Evolutionary conservation across 2,329 filamentous ascomycete genomes (phyloP).

Genomic region (Pseudogymnoascus sp.): DNA sequence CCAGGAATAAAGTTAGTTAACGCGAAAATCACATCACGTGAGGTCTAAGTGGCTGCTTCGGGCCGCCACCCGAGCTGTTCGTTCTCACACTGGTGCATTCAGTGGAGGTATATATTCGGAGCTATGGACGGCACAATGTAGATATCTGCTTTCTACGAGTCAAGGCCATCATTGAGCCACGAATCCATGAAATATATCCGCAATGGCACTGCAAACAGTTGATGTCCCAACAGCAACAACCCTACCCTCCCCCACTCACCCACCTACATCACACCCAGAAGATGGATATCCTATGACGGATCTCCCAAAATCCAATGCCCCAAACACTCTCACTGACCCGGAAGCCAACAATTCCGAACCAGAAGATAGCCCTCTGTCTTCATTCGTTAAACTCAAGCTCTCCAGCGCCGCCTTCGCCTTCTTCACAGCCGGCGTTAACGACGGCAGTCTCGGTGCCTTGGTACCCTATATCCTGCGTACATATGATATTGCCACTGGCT

Average conservation of each 20-base stretch:
- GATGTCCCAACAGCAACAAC: neutral
- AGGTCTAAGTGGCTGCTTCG: neutral
- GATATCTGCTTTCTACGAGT: neutral
- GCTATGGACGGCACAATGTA: constrained; percentile 1
- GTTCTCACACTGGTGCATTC: neutral
- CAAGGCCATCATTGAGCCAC: neutral
- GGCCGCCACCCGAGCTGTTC: neutral
- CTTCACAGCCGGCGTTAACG: constrained; percentile 58
- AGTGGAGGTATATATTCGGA: neutral
- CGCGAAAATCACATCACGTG: neutral
- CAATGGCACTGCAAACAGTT: constrained; percentile 1
- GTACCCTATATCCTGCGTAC: constrained; percentile 54
- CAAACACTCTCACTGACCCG: neutral
- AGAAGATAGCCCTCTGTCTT: neutral
- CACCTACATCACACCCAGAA: neutral
- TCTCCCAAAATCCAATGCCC: neutral
- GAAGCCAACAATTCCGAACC: neutral
- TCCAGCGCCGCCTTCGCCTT: constrained; percentile 52
- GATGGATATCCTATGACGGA: neutral
- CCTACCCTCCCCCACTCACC: neutral
- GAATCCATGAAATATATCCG: neutral
- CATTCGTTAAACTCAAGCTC: constrained; percentile 36
- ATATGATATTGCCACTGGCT: constrained; percentile 46
- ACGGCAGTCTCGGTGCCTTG: constrained; percentile 55
- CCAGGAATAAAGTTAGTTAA: neutral